Base-by-base conservation (phyloP, 148 eudicot species). In the Fallopia convolvulus region DNA sequence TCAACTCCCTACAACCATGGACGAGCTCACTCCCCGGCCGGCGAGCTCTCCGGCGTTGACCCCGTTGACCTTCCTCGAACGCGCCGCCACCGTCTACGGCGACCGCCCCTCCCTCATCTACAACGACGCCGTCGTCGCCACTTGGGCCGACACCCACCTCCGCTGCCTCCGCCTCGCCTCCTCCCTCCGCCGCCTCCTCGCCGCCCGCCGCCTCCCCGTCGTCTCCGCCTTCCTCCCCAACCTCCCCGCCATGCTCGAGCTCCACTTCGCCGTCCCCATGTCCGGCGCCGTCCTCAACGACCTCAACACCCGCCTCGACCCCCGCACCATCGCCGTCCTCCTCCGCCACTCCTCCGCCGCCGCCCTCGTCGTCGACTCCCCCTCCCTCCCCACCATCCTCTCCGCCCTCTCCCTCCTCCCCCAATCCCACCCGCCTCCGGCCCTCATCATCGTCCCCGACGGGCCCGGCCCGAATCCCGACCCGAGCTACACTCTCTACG, bases 221-320 rank as follows among this genome's bases (percentile, higher is more conserved):
- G 91, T 93, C 2, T 89, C 96, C 21, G 88, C 89, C n/a, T n/a
- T 93, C 33, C 92, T 93, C 39, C 96, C 96, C 1, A 93, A 93
- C 55, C 77, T 83, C 15, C 98, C 96, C 0, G 96, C 98, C 40
- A 79, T 84, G 74, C 89, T 85, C 75, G 96, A 93, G 81, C 89
- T 91, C 61, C 93, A 91, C 23, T 93, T 91, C 65, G 92, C 93
- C 20, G 85, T 89, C 12, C 96, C 96, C 6, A 89, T 90, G 92
- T 61, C 91, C 20, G 96, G 91, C 21, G 85, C 89, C 0, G 49
- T 86, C 6, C 85, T 88, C 49, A 88, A 88, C 63, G 81, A 77
- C 78, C 70, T 88, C 60, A 88, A 88, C 32, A 88, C 85, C 66
- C 89, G 91, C 20, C 89, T 88, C 32, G 83, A 88, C 66, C 72